Evolutionary conservation across 2,329 filamentous ascomycete genomes (phyloP), one percentile per base, ranked within the genome.

Genomic region (Pseudogymnoascus destructans): DNA sequence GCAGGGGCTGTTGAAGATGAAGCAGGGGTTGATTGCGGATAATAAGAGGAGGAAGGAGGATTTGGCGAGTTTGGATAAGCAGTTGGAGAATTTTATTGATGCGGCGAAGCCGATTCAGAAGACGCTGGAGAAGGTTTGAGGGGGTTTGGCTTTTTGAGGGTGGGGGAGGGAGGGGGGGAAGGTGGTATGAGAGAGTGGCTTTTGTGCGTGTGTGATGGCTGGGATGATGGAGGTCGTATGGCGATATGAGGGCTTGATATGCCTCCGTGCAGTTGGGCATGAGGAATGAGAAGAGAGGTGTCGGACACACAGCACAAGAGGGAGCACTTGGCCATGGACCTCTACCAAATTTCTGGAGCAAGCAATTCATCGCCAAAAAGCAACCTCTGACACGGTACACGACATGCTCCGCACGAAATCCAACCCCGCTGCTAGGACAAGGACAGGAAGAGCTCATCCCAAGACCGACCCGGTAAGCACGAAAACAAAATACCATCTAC

Each of bases 11-110:
- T 73, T 90, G 49, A 89, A 84, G 72, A 79, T 80, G 70, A 88
- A 87, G 67, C 82, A 86, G 66, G 80, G 77, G 2, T 71, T 88
- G 61, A 82, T 85, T 62, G 80, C 81, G 32, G 83, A 86, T 69
- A 96, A 96, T 70, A 95, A 95, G 73, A 89, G 89, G 73, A 81
- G 92, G 64, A 95, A 95, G 70, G 91, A 96, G 59, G 90, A 97
- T 67, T 75, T 98, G 55, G 90, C 87, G 17, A 95, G 87, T 67
- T 74, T 98, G 61, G 93, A 98, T 66, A 86, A 87, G 67, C 89
- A 95, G 71, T 75, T 97, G 59, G 93, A 97, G 73, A 91, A 88
- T 67, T 95, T 95, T 68, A 92, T 95, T 66, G 89, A 95, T 71
- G 87, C 87, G 55, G 89, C 89, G 56, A 92, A 91, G 77, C 89